Conservation (phyloP, 495 filamentous ascomycete genomes). For the Hypoxylon trugodes region DNA sequence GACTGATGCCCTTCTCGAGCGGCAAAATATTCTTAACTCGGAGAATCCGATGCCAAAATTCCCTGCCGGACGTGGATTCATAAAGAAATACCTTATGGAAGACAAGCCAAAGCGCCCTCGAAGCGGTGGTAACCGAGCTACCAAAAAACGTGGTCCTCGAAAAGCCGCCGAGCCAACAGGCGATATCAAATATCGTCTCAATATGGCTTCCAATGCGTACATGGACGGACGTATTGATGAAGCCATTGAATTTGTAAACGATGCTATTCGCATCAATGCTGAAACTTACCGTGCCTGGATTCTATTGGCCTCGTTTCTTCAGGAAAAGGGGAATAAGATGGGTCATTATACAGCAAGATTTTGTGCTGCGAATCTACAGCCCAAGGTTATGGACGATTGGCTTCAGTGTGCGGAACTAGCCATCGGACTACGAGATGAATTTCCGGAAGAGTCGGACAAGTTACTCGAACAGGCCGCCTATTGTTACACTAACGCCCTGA, state of each 20-base stretch:
- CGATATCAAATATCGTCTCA: constrained; percentile 76
- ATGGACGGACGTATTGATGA: constrained; percentile 70
- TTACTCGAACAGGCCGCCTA: constrained; percentile 66
- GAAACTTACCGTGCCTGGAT: constrained; percentile 84
- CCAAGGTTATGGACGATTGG: constrained; percentile 74
- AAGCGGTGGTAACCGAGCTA: constrained; percentile 15
- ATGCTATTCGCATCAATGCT: constrained; percentile 81
- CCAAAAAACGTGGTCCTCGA: constrained; percentile 66
- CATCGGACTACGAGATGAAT: constrained; percentile 60
- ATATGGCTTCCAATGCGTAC: constrained; percentile 74
- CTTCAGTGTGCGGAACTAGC: constrained; percentile 71
- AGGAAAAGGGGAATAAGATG: constrained; percentile 71
- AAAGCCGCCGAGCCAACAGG: constrained; percentile 74
- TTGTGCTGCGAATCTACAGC: constrained; percentile 75
- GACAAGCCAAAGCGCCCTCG: constrained; percentile 19
- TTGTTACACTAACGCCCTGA: constrained; percentile 75
- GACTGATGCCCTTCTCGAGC: constrained; percentile 33
- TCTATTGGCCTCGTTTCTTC: constrained; percentile 74
- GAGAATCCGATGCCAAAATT: constrained; percentile 30
- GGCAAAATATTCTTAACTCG: constrained; percentile 27
- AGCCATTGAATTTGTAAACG: constrained; percentile 67
- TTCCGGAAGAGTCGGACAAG: constrained; percentile 56
- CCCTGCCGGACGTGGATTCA: constrained; percentile 15
- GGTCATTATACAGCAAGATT: constrained; percentile 73
- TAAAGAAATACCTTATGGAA: constrained; percentile 22